These are phyloP conservation scores for Epichloe typhina DNA, from an alignment of 2,329 filamentous ascomycete genomes.

Conservation along the genomic window DNA sequence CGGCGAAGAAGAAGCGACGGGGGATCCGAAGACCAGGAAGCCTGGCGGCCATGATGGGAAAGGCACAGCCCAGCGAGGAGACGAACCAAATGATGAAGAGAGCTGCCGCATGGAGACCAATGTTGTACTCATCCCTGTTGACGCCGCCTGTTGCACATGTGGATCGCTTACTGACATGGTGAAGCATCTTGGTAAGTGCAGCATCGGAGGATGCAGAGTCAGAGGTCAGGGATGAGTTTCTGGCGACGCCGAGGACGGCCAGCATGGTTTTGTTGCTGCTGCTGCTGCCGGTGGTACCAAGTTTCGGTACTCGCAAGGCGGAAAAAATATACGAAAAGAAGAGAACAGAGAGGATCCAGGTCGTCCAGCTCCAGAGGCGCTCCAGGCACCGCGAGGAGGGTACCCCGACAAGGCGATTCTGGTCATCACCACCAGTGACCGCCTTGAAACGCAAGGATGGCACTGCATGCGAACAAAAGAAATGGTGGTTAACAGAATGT, in stretches of 20 bases:
- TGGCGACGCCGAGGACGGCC: no score
- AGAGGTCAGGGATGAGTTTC: not conserved
- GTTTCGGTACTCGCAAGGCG: not conserved
- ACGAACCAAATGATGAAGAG: constrained; percentile 36
- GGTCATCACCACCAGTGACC: constrained; percentile 28
- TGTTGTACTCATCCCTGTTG: constrained; percentile 34
- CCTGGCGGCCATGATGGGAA: constrained; percentile 40
- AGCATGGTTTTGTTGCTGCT: no score
- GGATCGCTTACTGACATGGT: constrained; percentile 13
- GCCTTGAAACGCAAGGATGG: constrained; percentile 19
- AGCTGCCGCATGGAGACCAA: constrained; percentile 43
- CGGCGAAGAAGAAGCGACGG: constrained; percentile 39
- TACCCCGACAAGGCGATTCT: constrained; percentile 19
- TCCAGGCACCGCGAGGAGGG: constrained; percentile 17
- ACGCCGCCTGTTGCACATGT: constrained; percentile 18
- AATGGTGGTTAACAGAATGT: no score
- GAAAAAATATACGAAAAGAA: constrained; percentile 21
- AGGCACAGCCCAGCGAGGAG: constrained; percentile 34
- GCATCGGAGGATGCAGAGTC: not conserved
- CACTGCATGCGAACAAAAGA: constrained; percentile 6
- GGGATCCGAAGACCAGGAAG: constrained; percentile 42
- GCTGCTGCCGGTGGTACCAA: not conserved
- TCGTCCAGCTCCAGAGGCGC: constrained; percentile 26
- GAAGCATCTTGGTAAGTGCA: constrained; percentile 3
- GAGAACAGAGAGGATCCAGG: constrained; percentile 30